These are phyloP conservation scores for Nakataea oryzae DNA, from an alignment of 2,329 filamentous ascomycete genomes.

Conservation along the genomic window DNA sequence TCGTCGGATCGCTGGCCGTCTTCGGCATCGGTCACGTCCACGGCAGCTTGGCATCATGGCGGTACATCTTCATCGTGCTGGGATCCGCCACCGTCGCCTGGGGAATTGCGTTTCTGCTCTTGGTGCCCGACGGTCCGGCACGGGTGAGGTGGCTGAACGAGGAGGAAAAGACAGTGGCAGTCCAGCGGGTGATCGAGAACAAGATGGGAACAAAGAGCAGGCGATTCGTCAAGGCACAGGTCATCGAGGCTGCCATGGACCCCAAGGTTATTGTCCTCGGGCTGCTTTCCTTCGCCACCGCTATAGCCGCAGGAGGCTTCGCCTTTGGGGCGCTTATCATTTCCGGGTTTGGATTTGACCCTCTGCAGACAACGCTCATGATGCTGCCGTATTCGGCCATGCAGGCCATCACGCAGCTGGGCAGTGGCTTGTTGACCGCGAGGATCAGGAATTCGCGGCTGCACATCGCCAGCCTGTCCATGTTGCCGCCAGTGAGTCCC, in stretches of 20 bases:
- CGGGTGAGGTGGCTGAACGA: conserved; percentile 49
- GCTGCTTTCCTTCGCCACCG: conserved; percentile 42
- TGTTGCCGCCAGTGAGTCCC: conserved; percentile 17
- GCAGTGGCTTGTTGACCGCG: conserved; percentile 8
- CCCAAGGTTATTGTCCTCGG: conserved; percentile 31
- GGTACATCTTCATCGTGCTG: conserved; percentile 10
- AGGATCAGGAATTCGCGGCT: conserved; percentile 16
- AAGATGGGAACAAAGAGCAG: conserved; percentile 15
- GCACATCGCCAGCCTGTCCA: conserved; percentile 16
- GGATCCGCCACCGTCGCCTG: conserved; percentile 4
- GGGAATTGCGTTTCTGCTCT: conserved; percentile 24
- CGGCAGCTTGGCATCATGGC: conserved; percentile 23
- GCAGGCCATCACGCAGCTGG: conserved; percentile 41
- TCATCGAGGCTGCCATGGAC: conserved; percentile 24
- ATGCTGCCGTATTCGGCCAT: conserved; percentile 50
- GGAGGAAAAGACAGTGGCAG: conserved; percentile 45
- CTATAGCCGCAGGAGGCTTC: conserved; percentile 10
- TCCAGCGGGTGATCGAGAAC: conserved; percentile 31
- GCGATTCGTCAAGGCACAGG: conserved; percentile 13
- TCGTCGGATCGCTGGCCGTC: conserved; percentile 34
- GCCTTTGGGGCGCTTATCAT: conserved; percentile 13
- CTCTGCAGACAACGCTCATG: conserved; percentile 21
- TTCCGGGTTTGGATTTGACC: conserved; percentile 19
- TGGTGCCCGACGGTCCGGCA: conserved; percentile 43
- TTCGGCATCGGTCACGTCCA: conserved; percentile 34